These are phyloP conservation scores for Mycosphaerella sp. DNA, from an alignment of 2,329 filamentous ascomycete genomes.

Conservation along the genomic window DNA sequence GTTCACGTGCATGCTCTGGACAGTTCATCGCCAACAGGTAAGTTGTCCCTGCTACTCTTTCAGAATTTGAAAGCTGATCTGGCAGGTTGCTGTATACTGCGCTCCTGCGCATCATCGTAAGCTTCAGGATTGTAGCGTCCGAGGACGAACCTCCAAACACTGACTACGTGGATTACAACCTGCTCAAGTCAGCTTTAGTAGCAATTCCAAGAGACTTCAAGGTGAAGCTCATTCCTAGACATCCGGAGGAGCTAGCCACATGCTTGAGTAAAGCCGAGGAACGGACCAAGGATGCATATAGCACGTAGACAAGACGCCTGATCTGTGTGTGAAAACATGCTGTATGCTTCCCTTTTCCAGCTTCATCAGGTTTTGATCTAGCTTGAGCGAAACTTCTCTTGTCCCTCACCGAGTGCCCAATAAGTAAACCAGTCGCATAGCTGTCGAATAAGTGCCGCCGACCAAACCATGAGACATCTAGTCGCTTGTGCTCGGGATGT, in stretches of 20 bases:
- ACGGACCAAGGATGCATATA: conserved; percentile 34
- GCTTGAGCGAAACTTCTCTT: too few species aligned
- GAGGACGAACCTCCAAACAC: conserved; percentile 51
- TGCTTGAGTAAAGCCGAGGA: conserved; percentile 42
- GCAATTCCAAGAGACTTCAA: conserved; percentile 56
- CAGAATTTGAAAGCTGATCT: conserved; percentile 12
- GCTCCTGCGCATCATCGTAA: conserved; percentile 45
- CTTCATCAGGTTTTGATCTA: too few species aligned
- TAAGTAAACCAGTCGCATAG: too few species aligned
- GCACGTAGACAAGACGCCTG: background rate
- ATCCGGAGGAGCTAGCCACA: conserved; percentile 35
- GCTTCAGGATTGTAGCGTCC: conserved; percentile 47
- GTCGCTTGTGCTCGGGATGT: conserved; percentile 1
- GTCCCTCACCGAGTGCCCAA: too few species aligned
- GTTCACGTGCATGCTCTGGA: conserved; percentile 48
- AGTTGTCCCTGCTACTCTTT: background rate
- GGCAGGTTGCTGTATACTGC: conserved; percentile 45
- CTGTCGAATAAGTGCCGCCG: background rate
- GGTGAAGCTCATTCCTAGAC: conserved; percentile 50
- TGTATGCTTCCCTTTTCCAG: background rate
- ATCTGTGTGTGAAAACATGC: background rate
- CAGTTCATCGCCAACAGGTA: conserved; percentile 44
- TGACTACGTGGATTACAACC: conserved; percentile 58
- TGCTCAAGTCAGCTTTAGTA: conserved; percentile 54
- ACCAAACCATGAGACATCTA: background rate